These are phyloP conservation scores for Cryptococcus wingfieldii DNA, from an alignment of 1,284 basidiomycete species.

Conservation along the genomic window DNA sequence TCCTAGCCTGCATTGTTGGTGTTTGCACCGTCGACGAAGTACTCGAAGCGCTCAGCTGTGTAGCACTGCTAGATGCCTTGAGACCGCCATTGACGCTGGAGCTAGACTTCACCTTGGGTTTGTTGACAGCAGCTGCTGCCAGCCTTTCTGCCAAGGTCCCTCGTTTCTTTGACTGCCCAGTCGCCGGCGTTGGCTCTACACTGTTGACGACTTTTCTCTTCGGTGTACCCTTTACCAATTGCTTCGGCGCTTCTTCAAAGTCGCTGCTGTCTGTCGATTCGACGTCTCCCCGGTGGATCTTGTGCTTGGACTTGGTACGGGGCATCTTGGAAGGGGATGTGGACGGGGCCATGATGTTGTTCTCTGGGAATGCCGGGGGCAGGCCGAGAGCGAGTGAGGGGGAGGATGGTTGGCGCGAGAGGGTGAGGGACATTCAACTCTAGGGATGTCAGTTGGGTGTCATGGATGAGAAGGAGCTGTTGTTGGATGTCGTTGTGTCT, in stretches of 20 bases:
- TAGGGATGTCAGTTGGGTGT: not conserved
- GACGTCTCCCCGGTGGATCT: slow-evolving; percentile 34
- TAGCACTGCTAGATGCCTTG: slow-evolving; percentile 7
- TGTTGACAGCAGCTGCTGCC: slow-evolving; percentile 14
- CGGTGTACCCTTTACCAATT: slow-evolving; percentile 16
- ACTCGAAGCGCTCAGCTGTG: not conserved
- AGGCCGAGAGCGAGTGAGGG: slow-evolving; percentile 33
- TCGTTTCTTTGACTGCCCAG: slow-evolving; percentile 20
- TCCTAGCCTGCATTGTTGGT: slow-evolving; percentile 8
- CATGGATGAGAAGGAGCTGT: not conserved
- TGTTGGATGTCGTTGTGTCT: not conserved
- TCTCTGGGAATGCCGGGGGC: slow-evolving; percentile 29
- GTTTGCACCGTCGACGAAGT: slow-evolving; percentile 1
- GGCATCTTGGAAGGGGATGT: slow-evolving; percentile 14
- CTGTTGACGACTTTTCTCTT: slow-evolving; percentile 25
- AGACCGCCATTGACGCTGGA: slow-evolving; percentile 23
- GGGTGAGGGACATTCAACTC: slow-evolving; percentile 11
- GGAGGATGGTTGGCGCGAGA: slow-evolving; percentile 29
- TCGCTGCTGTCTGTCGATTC: slow-evolving; percentile 28
- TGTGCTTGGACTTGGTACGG: slow-evolving; percentile 15
- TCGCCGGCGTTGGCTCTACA: slow-evolving; percentile 14
- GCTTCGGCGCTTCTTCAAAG: slow-evolving; percentile 7
- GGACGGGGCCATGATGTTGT: slow-evolving; percentile 22
- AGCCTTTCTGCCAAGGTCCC: slow-evolving; percentile 29
- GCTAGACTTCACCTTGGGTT: slow-evolving; percentile 19